These are phyloP conservation scores for Maudiozyma turicensis DNA, from an alignment of 805 yeast genomes.

Conservation along the genomic window DNA sequence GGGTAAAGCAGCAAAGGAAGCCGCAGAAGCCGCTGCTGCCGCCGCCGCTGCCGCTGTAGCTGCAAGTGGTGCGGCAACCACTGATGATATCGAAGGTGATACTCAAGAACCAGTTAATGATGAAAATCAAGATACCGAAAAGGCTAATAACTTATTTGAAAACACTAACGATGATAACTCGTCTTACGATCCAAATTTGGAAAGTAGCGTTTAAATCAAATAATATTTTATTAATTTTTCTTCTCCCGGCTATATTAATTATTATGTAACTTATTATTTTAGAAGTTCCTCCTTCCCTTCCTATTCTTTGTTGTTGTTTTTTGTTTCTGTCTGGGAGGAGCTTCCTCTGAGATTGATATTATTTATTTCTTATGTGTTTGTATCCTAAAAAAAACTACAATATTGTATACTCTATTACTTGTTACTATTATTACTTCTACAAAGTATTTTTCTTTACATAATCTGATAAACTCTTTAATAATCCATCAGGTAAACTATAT, in stretches of 20 bases:
- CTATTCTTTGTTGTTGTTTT: too few species aligned
- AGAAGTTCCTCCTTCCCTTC: too few species aligned
- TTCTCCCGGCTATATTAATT: too few species aligned
- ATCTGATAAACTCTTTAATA: slow-evolving; percentile 90
- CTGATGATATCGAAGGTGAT: slow-evolving; percentile 1
- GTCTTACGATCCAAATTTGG: slow-evolving; percentile 19
- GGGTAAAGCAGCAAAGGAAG: not conserved
- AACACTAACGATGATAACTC: slow-evolving; percentile 9
- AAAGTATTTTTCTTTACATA: slow-evolving; percentile 68
- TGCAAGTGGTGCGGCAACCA: slow-evolving; percentile 1
- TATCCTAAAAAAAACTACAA: too few species aligned
- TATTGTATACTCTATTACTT: too few species aligned
- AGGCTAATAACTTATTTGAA: slow-evolving; percentile 10
- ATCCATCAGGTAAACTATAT: slow-evolving; percentile 83
- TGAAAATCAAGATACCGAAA: slow-evolving; percentile 1
- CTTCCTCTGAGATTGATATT: too few species aligned
- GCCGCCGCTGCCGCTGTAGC: not conserved
- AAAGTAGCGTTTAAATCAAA: slow-evolving; percentile 10
- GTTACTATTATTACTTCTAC: slow-evolving; percentile 2
- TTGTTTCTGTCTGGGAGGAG: too few species aligned
- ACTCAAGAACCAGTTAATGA: not conserved
- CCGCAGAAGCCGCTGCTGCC: not conserved
- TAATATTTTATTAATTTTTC: not conserved
- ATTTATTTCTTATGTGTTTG: not conserved
- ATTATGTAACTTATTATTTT: too few species aligned